Base-by-base conservation (phyloP, 805 yeast species). In the Metschnikowia drakensbergensis region DNA sequence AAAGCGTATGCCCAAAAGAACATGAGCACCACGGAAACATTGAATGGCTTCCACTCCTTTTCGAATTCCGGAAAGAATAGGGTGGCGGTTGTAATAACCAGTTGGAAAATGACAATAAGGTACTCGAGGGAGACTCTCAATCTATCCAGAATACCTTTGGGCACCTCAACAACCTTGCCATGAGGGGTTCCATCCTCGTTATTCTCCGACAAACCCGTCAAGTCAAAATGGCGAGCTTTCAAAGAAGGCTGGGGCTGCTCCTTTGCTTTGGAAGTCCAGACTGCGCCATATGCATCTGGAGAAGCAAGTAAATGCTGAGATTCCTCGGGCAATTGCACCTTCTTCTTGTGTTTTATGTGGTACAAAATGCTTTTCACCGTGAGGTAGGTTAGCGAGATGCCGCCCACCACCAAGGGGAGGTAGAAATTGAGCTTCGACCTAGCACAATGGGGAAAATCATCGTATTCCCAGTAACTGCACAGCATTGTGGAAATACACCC, bases 191-290 rank as follows among this genome's bases (percentile, higher is more conserved):
- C 90, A 62, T 83, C 83, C 7, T 75, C 73, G 50, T 77, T 77
- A 2, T 76, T 66, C 13, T 82, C 77, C 10, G 76, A 68, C 33
- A 86, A 62, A 22, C 77, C 74, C 17, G 77, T 71, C 30, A 86
- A 73, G 54, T 86, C 86, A 55, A 86, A 86, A 62, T 86, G 94
- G 39, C 77, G 77, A 30, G 79, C 79, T 37, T 81, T 75, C 35
- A 80, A 64, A 49, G 58, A 59, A 13, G 50, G 54, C 26, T 47
- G 49, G 5, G 64, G 60, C 23, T 9, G n/a, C 3, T 47, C 27
- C 30, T 41, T 44, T n/a, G 44, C 26, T 34, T 43, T 40, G 26
- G 45, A 32, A 27, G 45, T 40, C 25, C 51, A 28, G 25, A 61
- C 55, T 26, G 74, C 53, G 30, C 72, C 75, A 49, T 71, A 68